A percentile compares a stretch with the other conserved stretches of the same genome.
phyloP scores from a whole-genome alignment of 345 rosid species.

The Eucalyptus sp. region DNA sequence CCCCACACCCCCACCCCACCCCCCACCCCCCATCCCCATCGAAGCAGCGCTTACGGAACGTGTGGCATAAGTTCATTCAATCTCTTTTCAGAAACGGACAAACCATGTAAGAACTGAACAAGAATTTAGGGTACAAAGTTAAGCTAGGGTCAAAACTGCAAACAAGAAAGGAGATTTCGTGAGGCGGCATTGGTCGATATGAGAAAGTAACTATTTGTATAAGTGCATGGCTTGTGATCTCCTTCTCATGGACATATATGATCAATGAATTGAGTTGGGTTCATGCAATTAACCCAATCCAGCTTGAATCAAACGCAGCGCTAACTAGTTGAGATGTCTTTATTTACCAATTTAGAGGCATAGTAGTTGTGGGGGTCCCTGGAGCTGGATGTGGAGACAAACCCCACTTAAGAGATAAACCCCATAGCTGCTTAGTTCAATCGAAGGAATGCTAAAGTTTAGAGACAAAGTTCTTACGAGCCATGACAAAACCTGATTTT shows the following conservation, averaged over 20 bases:
- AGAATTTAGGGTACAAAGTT: too few relatives aligned
- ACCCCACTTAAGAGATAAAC: neutral
- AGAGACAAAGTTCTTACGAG: neutral
- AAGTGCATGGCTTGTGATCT: neutral
- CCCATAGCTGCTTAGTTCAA: neutral
- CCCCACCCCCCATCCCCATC: fast-evolving
- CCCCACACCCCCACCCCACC: fast-evolving
- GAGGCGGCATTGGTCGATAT: too few relatives aligned
- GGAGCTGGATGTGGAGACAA: neutral
- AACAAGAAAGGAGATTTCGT: neutral
- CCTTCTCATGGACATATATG: neutral
- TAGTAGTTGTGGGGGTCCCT: neutral
- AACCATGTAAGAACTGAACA: neutral
- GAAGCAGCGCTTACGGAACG: too few relatives aligned
- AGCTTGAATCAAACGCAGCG: neutral
- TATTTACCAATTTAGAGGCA: neutral
- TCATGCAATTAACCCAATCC: neutral
- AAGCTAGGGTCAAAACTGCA: neutral
- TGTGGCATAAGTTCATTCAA: too few relatives aligned
- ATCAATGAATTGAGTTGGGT: neutral
- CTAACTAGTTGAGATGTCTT: neutral
- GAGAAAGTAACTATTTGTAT: too few relatives aligned
- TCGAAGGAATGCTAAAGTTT: neutral
- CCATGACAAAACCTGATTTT: neutral
- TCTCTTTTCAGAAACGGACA: too few relatives aligned